These are phyloP conservation scores for Dendrobium huoshanense DNA, from an alignment of 106 monocot species.

Conservation along the genomic window DNA sequence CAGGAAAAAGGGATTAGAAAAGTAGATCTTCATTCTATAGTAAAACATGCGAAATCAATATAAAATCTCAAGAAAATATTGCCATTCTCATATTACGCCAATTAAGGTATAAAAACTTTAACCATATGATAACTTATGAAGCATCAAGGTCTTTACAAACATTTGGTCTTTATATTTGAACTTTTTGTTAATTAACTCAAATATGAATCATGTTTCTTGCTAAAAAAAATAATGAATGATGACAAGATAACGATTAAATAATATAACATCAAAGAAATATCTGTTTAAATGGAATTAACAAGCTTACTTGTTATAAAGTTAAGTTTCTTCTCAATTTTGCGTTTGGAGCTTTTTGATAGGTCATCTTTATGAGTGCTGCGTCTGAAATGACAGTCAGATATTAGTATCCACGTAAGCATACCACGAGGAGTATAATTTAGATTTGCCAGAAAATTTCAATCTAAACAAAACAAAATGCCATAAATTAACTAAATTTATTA, in stretches of 20 bases:
- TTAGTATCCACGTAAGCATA: not conserved
- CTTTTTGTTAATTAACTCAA: not conserved
- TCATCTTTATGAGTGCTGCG: not conserved
- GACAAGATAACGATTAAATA: not conserved
- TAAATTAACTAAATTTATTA: not conserved
- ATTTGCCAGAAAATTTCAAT: not conserved
- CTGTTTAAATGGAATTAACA: not conserved
- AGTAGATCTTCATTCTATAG: not conserved
- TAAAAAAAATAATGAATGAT: not conserved
- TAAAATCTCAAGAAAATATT: no score
- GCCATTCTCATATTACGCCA: no score
- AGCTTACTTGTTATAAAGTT: slow-evolving; percentile 12
- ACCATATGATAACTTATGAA: not conserved
- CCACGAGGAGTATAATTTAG: not conserved
- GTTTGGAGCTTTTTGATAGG: slow-evolving; percentile 6
- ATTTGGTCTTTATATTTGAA: no score
- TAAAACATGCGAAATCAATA: not conserved
- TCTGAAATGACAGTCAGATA: slow-evolving; percentile 3
- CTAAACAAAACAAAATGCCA: not conserved
- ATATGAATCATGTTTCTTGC: not conserved
- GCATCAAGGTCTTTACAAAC: no score
- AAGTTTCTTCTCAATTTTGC: slow-evolving; percentile 10
- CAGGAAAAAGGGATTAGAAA: not conserved
- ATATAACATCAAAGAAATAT: not conserved
- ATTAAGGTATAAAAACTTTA: not conserved